These are phyloP conservation scores for Peterozyma toletana DNA, from an alignment of 805 yeast genomes.

Conservation along the genomic window DNA sequence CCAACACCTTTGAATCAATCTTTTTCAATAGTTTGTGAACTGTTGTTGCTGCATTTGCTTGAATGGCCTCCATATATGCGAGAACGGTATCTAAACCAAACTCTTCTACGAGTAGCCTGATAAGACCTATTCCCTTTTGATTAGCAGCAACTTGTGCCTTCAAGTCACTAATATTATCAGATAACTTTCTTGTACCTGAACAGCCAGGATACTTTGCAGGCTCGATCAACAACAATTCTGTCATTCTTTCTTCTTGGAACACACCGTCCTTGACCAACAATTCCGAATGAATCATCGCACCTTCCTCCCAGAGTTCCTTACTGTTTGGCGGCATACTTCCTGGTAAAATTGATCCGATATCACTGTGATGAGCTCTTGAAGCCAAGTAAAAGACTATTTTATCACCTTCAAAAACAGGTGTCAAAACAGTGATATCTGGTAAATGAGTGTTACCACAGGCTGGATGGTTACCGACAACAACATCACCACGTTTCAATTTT, in stretches of 20 bases:
- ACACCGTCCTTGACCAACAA: slow-evolving; percentile 62
- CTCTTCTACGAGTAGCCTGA: slow-evolving; percentile 53
- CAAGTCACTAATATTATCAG: slow-evolving; percentile 78
- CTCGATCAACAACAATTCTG: slow-evolving; percentile 52
- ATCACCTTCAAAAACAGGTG: slow-evolving; percentile 72
- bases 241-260: slow-evolving; percentile 69
- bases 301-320: slow-evolving; percentile 79
- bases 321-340: slow-evolving; percentile 96
- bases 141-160: slow-evolving; percentile 89
- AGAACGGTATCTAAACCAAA: slow-evolving; percentile 53
- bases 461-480: slow-evolving; percentile 73
- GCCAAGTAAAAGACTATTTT: slow-evolving; percentile 80
- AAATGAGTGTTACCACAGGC: slow-evolving; percentile 81
- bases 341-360: slow-evolving; percentile 86
- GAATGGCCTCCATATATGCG: slow-evolving; percentile 77
- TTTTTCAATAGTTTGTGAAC: slow-evolving; percentile 49
- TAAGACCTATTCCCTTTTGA: slow-evolving; percentile 69
- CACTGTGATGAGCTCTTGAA: slow-evolving; percentile 94
- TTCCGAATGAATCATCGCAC: slow-evolving; percentile 80
- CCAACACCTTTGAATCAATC: slow-evolving; percentile 28
- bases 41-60: slow-evolving; percentile 67
- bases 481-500: slow-evolving; percentile 65
- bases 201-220: slow-evolving; percentile 84
- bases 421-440: slow-evolving; percentile 87
- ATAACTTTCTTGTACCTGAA: slow-evolving; percentile 78